A percentile compares a stretch with the other conserved stretches of the same genome.
Conservation (phyloP, 2,329 filamentous ascomycete species). For the Xylariaceae sp. region DNA sequence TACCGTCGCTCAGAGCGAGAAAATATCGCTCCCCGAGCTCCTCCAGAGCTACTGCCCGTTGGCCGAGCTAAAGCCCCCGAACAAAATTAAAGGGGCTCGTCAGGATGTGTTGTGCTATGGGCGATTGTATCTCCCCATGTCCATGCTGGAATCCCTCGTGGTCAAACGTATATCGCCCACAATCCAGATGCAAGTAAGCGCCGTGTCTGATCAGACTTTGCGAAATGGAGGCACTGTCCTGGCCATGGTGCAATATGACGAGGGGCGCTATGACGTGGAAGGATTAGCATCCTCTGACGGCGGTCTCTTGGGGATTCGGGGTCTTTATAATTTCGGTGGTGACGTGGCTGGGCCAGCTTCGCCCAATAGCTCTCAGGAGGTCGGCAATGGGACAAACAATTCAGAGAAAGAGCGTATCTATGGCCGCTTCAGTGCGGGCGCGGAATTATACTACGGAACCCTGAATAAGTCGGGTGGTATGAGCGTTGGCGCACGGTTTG, state of each 20-base stretch:
- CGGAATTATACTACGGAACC: conserved; percentile 91
- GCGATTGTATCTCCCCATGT: conserved; percentile 75
- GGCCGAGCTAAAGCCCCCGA: conserved; percentile 47
- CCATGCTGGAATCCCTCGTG: conserved; percentile 80
- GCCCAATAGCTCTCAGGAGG: conserved; percentile 11
- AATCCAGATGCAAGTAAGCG: conserved; percentile 73
- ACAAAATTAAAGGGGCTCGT: conserved; percentile 21
- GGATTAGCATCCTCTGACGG: conserved; percentile 91
- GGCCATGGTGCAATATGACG: conserved; percentile 72
- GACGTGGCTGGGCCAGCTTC: conserved; percentile 45
- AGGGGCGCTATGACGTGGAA: conserved; percentile 81
- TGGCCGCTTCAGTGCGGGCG: conserved; percentile 84
- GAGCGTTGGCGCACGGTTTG: conserved; percentile 82
- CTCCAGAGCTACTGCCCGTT: conserved; percentile 80
- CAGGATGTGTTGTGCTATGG: conserved; percentile 65
- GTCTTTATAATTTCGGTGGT: conserved; percentile 89
- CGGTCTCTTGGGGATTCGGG: conserved; percentile 77
- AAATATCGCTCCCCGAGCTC: conserved; percentile 70
- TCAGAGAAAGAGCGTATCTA: conserved; percentile 57
- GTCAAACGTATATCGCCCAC: conserved; percentile 71
- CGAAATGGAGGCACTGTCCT: conserved; percentile 72
- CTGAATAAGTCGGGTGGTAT: conserved; percentile 91
- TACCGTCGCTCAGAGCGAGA: conserved; percentile 62
- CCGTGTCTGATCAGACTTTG: conserved; percentile 66
- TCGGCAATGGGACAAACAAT: conserved; percentile 24